Evolutionary conservation across 2,329 filamentous ascomycete genomes (phyloP).

Genomic region (Colletotrichum sp.): DNA sequence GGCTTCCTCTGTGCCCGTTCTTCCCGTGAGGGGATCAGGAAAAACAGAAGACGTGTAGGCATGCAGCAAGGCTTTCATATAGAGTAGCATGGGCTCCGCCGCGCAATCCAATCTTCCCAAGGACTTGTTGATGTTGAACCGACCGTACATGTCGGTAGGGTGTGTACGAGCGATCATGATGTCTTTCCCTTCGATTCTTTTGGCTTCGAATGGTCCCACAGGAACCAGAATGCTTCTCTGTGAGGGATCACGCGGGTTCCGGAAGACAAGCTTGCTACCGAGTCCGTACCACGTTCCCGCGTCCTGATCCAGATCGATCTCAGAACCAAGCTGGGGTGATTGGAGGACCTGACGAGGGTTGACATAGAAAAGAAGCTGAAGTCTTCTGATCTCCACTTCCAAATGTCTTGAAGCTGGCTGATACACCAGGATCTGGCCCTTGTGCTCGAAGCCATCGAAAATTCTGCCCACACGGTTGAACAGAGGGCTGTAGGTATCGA

Average conservation of each 20-base stretch:
- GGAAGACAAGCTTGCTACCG: constrained; percentile 61
- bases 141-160: constrained; percentile 44
- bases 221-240: constrained; percentile 61
- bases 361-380: constrained; percentile 60
- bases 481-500: constrained; percentile 52
- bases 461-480: constrained; percentile 44
- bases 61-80: constrained; percentile 63
- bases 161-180: constrained; percentile 30
- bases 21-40: constrained; percentile 60
- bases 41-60: constrained; percentile 64
- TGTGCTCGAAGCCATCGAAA: constrained; percentile 56
- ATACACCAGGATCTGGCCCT: constrained; percentile 46
- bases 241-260: constrained; percentile 40
- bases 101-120: constrained; percentile 63
- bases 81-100: constrained; percentile 58
- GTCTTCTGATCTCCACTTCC: constrained; percentile 52
- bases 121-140: constrained; percentile 57
- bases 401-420: constrained; percentile 43
- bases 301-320: constrained; percentile 64
- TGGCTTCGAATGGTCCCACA: constrained; percentile 36
- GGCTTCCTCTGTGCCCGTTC: constrained; percentile 67
- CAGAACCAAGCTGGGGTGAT: constrained; percentile 52
- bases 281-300: constrained; percentile 66
- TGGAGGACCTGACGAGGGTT: constrained; percentile 45
- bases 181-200: constrained; percentile 2